phyloP scores from a whole-genome alignment of 2,329 filamentous ascomycete genomes.

The Epichloe typhina region DNA sequence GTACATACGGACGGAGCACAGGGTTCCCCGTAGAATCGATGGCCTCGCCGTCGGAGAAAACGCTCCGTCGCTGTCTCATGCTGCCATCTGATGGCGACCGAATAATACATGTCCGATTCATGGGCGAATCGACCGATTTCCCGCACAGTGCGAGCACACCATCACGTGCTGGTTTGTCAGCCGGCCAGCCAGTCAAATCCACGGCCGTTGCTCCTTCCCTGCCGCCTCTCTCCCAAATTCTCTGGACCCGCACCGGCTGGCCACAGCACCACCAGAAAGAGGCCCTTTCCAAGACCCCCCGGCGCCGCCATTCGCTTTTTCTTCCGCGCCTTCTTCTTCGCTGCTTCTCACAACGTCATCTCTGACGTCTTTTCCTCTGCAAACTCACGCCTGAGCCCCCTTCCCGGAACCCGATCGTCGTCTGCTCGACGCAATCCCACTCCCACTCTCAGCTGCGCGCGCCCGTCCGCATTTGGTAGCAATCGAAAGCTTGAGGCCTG shows the following conservation, averaged over 20 bases:
- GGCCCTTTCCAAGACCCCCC: constrained; percentile 2
- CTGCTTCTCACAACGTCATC: constrained; percentile 29
- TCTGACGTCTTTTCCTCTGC: constrained; percentile 31
- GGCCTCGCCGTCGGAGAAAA: no score
- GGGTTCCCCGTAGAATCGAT: no score
- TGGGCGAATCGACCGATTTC: constrained; percentile 2
- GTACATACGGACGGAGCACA: no score
- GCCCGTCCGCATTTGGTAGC: constrained; percentile 3
- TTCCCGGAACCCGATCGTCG: constrained; percentile 23
- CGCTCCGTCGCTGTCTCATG: background rate
- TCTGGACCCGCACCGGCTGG: background rate
- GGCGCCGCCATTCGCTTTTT: constrained; percentile 17
- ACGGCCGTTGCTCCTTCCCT: constrained; percentile 3
- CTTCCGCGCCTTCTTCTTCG: constrained; percentile 24
- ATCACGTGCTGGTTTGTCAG: background rate
- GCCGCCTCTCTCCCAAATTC: background rate
- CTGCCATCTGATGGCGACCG: no score
- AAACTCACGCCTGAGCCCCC: constrained; percentile 22
- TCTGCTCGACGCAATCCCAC: constrained; percentile 17
- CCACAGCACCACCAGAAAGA: background rate
- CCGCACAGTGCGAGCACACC: constrained; percentile 3
- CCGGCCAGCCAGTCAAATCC: background rate
- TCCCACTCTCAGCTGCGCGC: constrained; percentile 8
- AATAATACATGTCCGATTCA: background rate
- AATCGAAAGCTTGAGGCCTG: constrained; percentile 1